Conservation (phyloP, 2,329 filamentous ascomycete genomes). For the Clarireedia homoeocarpa region DNA sequence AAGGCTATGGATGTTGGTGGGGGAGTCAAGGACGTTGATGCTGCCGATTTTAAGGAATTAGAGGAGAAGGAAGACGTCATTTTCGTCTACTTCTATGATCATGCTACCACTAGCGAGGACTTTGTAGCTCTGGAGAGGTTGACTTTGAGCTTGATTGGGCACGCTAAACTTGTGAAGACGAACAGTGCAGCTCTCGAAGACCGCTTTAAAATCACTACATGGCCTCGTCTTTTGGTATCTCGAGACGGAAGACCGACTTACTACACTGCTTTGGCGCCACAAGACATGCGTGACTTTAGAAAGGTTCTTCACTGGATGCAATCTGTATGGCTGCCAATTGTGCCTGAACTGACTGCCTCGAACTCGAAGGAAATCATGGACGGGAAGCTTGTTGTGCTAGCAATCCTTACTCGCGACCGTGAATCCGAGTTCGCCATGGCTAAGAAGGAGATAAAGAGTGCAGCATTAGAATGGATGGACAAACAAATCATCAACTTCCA, state of each 20-base stretch:
- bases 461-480: conserved; percentile 96
- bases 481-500: conserved; percentile 89
- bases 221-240: conserved; percentile 86
- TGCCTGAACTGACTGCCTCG: conserved; percentile 83
- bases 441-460: conserved; percentile 87
- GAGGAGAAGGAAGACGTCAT: conserved; percentile 93
- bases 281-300: conserved; percentile 84
- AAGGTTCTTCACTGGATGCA: conserved; percentile 88
- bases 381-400: conserved; percentile 88
- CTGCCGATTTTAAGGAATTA: conserved; percentile 66
- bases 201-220: conserved; percentile 91
- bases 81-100: conserved; percentile 96
- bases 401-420: conserved; percentile 73
- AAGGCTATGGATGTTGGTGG: conserved; percentile 72
- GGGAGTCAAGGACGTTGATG: conserved; percentile 76
- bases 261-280: conserved; percentile 77
- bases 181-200: conserved; percentile 67
- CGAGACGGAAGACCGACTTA: conserved; percentile 85
- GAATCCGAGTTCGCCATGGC: conserved; percentile 70
- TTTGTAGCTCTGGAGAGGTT: conserved; percentile 82
- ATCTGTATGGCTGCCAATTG: conserved; percentile 89
- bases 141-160: conserved; percentile 80
- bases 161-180: conserved; percentile 88
- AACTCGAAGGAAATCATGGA: conserved; percentile 96
- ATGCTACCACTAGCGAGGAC: conserved; percentile 88